Base-by-base conservation (phyloP, 306 rosid genomes). In the Vachellia pachyceras region DNA sequence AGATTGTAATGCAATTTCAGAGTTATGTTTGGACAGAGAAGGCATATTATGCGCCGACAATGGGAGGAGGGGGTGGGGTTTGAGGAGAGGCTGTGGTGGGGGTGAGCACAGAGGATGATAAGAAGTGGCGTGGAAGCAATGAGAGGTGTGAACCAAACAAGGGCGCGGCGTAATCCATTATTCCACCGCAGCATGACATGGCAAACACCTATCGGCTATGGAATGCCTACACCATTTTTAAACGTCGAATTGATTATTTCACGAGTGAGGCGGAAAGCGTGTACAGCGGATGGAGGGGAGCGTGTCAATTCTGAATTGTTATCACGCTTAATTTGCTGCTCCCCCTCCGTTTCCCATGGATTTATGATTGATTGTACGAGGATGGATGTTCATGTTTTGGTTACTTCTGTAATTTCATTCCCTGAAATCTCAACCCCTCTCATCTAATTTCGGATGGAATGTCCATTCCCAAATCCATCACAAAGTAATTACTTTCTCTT, bases 91-190 rank as follows among this genome's bases (percentile, higher is more conserved):
- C 1, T 0, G 1, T 15, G 20, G 7, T 15, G 57, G 5, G 57
- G 61, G 11, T 3, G 61, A 5, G 61, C 1, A 5, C 4, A 2
- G 29, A 2, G 63, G 63, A 55, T 20, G 9, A 8, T n/a, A 22
- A 67, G 57, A 71, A 49, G 76, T 72, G 76, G 76, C 63, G 76
- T 72, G 76, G 76, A 72, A 72, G 76, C 18, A 49, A 72, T 47
- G 1, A 8, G 33, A 47, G 49, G 76, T 46, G 76, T 20, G 73
- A n/a, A 66, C 46, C 47, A 37, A n/a, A n/a, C n/a, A n/a, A n/a
- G n/a, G 42, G 4, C 18, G 10, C 6, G 20, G 9, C 50, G 50
- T 20, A 20, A 20, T 41, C 50, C 50, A 10, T 5, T 67, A 1
- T n/a, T 10, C 72, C 72, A 40, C 44, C 72, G 15, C 47, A 7